These are phyloP conservation scores for Seiridium unicorne DNA, from an alignment of 2,329 filamentous ascomycete genomes.

Conservation along the genomic window DNA sequence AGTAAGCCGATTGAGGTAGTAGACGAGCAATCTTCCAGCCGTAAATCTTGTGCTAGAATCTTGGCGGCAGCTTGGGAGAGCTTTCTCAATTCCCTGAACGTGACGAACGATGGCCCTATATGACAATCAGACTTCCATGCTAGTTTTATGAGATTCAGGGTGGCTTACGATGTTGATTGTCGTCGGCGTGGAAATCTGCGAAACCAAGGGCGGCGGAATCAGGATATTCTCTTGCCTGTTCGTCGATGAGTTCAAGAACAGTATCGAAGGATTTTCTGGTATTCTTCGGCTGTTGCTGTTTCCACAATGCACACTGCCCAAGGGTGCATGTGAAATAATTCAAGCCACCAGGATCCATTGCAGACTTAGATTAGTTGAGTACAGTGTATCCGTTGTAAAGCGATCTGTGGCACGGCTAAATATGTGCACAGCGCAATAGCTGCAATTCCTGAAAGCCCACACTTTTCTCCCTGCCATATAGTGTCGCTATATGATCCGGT, in stretches of 20 bases:
- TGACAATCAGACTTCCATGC: background rate
- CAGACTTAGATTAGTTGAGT: too few relatives aligned
- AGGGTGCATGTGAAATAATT: slow-evolving; percentile 64
- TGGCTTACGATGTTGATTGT: background rate
- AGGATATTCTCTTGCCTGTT: slow-evolving; percentile 37
- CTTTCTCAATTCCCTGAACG: slow-evolving; percentile 25
- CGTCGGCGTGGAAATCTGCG: slow-evolving; percentile 22
- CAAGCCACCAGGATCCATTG: slow-evolving; percentile 6
- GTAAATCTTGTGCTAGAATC: slow-evolving; percentile 11
- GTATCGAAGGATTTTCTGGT: slow-evolving; percentile 36
- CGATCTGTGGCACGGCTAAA: too few relatives aligned
- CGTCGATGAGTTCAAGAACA: slow-evolving; percentile 48
- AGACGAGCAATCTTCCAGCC: background rate
- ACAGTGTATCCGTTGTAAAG: too few relatives aligned
- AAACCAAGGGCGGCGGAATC: slow-evolving; percentile 49
- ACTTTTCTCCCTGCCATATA: too few relatives aligned
- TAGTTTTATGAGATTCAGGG: background rate
- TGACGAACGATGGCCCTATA: slow-evolving; percentile 12
- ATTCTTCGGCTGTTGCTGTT: slow-evolving; percentile 10
- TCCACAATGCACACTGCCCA: slow-evolving; percentile 47
- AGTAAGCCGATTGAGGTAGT: slow-evolving; percentile 45
- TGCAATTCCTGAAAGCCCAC: too few relatives aligned
- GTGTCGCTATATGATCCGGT: too few relatives aligned
- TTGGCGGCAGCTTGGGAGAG: slow-evolving; percentile 34
- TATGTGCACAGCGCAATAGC: too few relatives aligned